Base-by-base conservation (phyloP, 805 yeast genomes). In the Nakazawaea holstii region DNA sequence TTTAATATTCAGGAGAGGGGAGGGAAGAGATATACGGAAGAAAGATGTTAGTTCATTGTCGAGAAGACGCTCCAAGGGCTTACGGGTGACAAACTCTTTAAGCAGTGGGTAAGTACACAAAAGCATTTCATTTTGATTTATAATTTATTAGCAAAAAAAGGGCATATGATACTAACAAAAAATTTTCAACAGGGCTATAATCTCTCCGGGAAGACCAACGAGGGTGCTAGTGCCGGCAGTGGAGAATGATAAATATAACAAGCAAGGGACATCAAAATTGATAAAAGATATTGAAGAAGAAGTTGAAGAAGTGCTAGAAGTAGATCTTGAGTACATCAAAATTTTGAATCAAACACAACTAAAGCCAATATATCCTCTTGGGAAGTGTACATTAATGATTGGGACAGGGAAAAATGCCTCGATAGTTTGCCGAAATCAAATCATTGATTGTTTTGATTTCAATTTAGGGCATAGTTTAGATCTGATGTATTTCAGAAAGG, bases 271-370 rank as follows among this genome's bases (percentile, higher is more conserved):
- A 2, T 26, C 33, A 4, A 3, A 35, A 10, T 35, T 35, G 9
- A 8, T 29, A 9, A 4, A 14, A 8, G 45, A 42, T 5, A 42
- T 35, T 8, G 33, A 42, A 27, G 39, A 27, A 10, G 33, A 27
- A 35, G 35, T 28, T 7, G 17, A 42, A 8, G 39, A 35, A 17
- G 8, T 5, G 6, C 11, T 41, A 11, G 44, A 41, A 17, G 29
- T 41, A 8, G 44, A 41, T 13, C 26, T 41, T 8, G 44, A 41
- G 11, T 41, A 7, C 8, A 32, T 41, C 8, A 41, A 24, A 13
- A 41, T 44, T 4, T 33, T 44, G 6, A 44, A 44, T 27, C 48
- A 44, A 20, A n/a, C 42, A 2, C 10, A 10, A n/a, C 31, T 44
- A 32, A 32, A 38, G 4, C 42, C 48, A 8, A 44, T 44, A 8